Percentiles rank a stretch among this genome's conserved stretches.
Evolutionary conservation across 108 stramenopile genomes (phyloP).

Genomic region (Aurantiochytrium sp.): DNA sequence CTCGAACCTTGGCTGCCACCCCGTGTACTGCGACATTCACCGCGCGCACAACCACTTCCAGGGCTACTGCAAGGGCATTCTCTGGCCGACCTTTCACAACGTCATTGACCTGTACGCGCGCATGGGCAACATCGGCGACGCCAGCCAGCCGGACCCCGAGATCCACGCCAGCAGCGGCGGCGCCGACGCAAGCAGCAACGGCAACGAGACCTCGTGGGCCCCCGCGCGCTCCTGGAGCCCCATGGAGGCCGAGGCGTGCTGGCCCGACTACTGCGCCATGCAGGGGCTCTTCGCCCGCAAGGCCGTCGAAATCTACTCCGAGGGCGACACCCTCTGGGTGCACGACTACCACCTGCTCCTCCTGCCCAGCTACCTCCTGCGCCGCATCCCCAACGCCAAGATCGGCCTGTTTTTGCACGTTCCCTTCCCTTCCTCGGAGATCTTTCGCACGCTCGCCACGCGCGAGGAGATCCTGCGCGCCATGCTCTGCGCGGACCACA

Average conservation of each 20-base stretch:
- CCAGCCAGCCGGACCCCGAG: background rate
- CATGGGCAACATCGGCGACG: background rate
- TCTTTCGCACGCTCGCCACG: constrained; percentile 60
- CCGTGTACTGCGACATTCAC: constrained; percentile 83
- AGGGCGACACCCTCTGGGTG: constrained; percentile 65
- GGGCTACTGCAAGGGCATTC: constrained; percentile 63
- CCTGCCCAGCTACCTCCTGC: constrained; percentile 53
- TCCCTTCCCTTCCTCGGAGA: constrained; percentile 66
- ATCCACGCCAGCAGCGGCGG: background rate
- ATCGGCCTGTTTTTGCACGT: constrained; percentile 67
- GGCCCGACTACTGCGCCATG: constrained; percentile 61
- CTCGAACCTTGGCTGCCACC: constrained; percentile 81
- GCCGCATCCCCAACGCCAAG: constrained; percentile 42
- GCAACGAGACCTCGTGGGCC: constrained; percentile 64
- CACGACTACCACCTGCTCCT: constrained; percentile 66
- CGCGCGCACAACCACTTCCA: constrained; percentile 68
- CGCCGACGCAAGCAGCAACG: constrained; percentile 54
- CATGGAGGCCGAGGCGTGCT: constrained; percentile 74
- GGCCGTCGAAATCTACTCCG: constrained; percentile 64
- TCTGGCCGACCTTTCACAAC: constrained; percentile 68
- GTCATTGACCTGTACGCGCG: constrained; percentile 61
- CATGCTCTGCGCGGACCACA: constrained; percentile 64
- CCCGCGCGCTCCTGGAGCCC: constrained; percentile 51
- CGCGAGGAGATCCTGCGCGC: constrained; percentile 64
- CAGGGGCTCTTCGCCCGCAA: constrained; percentile 57